A percentile compares a stretch with the other conserved stretches of the same genome.
phyloP scores from a whole-genome alignment of 2,329 filamentous ascomycete species.

The Lecanicillium sp. region DNA sequence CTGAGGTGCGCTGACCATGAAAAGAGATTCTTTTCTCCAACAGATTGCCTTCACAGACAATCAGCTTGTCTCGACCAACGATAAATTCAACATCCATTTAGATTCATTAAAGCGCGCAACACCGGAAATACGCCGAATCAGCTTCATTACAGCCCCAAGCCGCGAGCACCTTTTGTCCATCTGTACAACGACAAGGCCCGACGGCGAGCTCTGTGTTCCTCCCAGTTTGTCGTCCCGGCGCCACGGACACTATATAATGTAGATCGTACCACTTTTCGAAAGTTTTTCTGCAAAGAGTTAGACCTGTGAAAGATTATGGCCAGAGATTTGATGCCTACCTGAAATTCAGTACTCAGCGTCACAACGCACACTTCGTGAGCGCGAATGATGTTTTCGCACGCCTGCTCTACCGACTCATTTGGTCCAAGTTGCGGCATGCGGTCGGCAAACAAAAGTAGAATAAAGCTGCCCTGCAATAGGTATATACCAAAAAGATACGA shows the following conservation, averaged over 20 bases:
- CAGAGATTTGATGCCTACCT: constrained; percentile 23
- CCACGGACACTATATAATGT: constrained; percentile 39
- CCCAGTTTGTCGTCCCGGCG: constrained; percentile 27
- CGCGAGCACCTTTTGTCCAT: constrained; percentile 34
- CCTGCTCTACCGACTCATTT: constrained; percentile 35
- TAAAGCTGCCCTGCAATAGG: constrained; percentile 40
- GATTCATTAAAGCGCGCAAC: no score
- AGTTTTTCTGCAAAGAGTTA: constrained; percentile 35
- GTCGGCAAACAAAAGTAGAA: constrained; percentile 39
- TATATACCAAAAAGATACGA: constrained; percentile 45
- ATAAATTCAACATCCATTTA: no score
- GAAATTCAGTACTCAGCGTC: constrained; percentile 40
- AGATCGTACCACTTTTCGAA: constrained; percentile 42
- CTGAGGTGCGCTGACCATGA: no score
- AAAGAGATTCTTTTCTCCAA: no score
- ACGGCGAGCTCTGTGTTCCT: constrained; percentile 35
- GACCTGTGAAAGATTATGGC: not conserved
- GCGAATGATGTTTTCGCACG: constrained; percentile 40
- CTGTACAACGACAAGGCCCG: constrained; percentile 44
- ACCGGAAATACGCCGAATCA: no score
- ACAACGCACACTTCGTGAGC: constrained; percentile 43
- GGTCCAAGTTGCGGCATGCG: constrained; percentile 37
- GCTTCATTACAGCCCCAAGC: constrained; percentile 23
- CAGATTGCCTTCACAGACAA: no score
- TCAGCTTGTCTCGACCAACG: no score